These are phyloP conservation scores for Quercus engelmannii DNA, from an alignment of 306 rosid species.

Conservation along the genomic window DNA sequence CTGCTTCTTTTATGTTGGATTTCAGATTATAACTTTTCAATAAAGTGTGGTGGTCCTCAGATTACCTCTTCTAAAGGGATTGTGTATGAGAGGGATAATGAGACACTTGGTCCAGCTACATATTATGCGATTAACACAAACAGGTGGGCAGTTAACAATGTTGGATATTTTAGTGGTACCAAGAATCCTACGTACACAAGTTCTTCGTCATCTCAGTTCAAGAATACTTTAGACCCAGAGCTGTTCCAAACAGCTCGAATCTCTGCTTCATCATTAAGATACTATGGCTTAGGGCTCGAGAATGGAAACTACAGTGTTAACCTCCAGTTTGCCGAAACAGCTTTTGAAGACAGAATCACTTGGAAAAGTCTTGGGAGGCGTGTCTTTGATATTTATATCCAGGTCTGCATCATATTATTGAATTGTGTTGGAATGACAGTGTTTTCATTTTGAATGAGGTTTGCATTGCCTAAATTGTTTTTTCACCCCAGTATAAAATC, in stretches of 20 bases:
- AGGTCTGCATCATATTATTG: slow-evolving; percentile 33
- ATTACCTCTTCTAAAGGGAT: too few relatives aligned
- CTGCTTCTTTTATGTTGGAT: too few relatives aligned
- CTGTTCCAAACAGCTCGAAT: too few relatives aligned
- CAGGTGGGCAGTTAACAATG: slow-evolving; percentile 76
- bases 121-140: not conserved
- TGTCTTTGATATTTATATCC: slow-evolving; percentile 69
- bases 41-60: too few relatives aligned
- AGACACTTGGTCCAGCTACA: too few relatives aligned
- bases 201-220: too few relatives aligned
- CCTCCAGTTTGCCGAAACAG: not conserved
- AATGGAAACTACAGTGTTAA: too few relatives aligned
- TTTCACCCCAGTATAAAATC: not conserved
- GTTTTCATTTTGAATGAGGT: not conserved
- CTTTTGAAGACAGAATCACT: slow-evolving; percentile 21
- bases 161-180: slow-evolving; percentile 44
- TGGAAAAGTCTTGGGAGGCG: slow-evolving; percentile 77
- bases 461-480: not conserved
- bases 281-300: too few relatives aligned
- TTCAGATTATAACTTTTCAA: too few relatives aligned
- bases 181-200: slow-evolving; percentile 5
- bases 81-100: too few relatives aligned
- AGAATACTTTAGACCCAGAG: too few relatives aligned
- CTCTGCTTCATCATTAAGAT: too few relatives aligned
- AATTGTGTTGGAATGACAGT: not conserved